Evolutionary conservation across 108 stramenopile genomes (phyloP).

Genomic region (Parietichytrium sp.): DNA sequence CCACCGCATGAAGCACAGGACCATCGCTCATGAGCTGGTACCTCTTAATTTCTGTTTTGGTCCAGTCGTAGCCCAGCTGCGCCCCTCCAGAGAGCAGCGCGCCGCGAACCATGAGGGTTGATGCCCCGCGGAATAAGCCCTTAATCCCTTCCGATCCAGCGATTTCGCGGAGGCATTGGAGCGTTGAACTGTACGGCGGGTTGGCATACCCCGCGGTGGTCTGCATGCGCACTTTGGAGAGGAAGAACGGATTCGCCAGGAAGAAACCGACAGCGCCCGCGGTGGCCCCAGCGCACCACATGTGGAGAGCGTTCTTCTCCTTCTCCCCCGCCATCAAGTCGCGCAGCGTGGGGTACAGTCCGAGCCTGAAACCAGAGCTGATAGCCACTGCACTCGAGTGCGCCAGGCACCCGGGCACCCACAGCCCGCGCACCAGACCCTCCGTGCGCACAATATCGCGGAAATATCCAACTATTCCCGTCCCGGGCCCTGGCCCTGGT

Average conservation of each 20-base stretch:
- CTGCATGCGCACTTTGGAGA: slow-evolving; percentile 11
- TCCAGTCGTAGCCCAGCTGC: slow-evolving; percentile 37
- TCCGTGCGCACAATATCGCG: background rate
- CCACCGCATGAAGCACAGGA: background rate
- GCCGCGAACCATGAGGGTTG: slow-evolving; percentile 26
- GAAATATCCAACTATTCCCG: too few species aligned
- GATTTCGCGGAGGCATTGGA: background rate
- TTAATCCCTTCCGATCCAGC: background rate
- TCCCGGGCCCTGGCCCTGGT: too few species aligned
- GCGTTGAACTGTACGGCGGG: background rate
- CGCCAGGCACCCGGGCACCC: slow-evolving; percentile 19
- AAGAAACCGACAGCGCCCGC: slow-evolving; percentile 20
- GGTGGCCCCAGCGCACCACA: slow-evolving; percentile 4
- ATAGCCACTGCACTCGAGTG: slow-evolving; percentile 34
- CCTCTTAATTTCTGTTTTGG: background rate
- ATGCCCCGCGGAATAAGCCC: background rate
- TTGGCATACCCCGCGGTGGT: background rate
- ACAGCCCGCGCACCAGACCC: slow-evolving; percentile 14
- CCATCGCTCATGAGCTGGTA: background rate
- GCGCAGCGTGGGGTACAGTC: slow-evolving; percentile 21
- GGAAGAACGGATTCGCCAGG: slow-evolving; percentile 5
- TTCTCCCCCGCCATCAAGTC: slow-evolving; percentile 10
- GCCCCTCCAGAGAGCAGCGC: slow-evolving; percentile 22
- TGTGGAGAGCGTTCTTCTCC: slow-evolving; percentile 35
- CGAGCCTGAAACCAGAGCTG: slow-evolving; percentile 17